These are phyloP conservation scores for Boletus bicolor DNA, from an alignment of 768 basidiomycete species.

Conservation along the genomic window DNA sequence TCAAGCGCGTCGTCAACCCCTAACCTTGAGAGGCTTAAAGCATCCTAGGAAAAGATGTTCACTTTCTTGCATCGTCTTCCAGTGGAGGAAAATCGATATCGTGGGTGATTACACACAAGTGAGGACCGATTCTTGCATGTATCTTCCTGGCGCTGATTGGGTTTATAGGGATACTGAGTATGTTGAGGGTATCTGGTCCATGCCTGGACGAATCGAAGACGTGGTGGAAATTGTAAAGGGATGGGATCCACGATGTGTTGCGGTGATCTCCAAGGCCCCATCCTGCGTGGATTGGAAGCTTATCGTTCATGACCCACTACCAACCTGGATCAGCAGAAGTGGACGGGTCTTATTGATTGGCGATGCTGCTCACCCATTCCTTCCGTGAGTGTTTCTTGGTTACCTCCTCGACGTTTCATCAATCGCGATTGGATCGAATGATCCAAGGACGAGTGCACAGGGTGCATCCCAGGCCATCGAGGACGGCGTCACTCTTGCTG, in stretches of 20 bases:
- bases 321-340: constrained; percentile 34
- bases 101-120: constrained; percentile 24
- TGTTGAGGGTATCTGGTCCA: constrained; percentile 20
- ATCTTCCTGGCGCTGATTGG: not conserved
- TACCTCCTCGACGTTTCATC: not conserved
- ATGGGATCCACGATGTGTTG: constrained; percentile 27
- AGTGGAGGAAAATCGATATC: constrained; percentile 14
- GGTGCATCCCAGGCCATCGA: constrained; percentile 43
- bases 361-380: constrained; percentile 32
- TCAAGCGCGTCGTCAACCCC: not conserved
- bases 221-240: constrained; percentile 20
- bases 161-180: constrained; percentile 20
- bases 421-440: not conserved
- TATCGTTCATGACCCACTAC: constrained; percentile 35
- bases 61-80: constrained; percentile 19
- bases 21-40: not conserved
- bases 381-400: constrained; percentile 19
- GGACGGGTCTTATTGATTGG: constrained; percentile 27
- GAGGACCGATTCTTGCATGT: not conserved
- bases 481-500: constrained; percentile 36
- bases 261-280: constrained; percentile 20
- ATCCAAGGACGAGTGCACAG: constrained; percentile 21
- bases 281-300: constrained; percentile 40
- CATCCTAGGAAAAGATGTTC: constrained; percentile 17
- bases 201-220: constrained; percentile 23